Percentiles rank a stretch among this genome's conserved stretches.
phyloP scores from a whole-genome alignment of 805 yeast genomes.

The Huiozyma sinensis region DNA sequence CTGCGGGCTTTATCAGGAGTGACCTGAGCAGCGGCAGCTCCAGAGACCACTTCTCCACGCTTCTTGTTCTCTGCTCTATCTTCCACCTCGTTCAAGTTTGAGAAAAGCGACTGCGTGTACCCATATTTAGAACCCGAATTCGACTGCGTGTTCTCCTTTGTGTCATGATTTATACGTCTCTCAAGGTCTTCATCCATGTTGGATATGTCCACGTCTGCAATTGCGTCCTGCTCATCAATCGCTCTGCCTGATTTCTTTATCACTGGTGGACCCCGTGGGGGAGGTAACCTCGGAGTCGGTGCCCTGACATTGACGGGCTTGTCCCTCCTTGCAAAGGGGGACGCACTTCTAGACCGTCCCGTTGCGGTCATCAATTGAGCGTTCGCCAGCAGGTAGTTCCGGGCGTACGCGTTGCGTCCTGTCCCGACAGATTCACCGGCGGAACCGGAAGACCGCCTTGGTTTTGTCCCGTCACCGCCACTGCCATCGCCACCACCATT shows the following conservation, averaged over 20 bases:
- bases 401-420: neutral
- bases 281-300: constrained; percentile 12
- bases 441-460: neutral
- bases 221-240: constrained; percentile 10
- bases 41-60: neutral
- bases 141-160: constrained; percentile 21
- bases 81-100: constrained; percentile 27
- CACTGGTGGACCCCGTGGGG: constrained; percentile 17
- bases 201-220: constrained; percentile 18
- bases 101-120: constrained; percentile 24
- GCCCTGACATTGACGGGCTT: neutral
- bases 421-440: neutral
- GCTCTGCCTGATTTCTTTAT: constrained; percentile 7
- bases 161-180: constrained; percentile 11
- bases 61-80: constrained; percentile 15
- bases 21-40: neutral
- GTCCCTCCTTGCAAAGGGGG: constrained; percentile 4
- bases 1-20: constrained; percentile 5
- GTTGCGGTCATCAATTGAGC: neutral
- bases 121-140: constrained; percentile 25
- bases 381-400: neutral
- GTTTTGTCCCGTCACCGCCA: neutral
- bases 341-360: constrained; percentile 9
- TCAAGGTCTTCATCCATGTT: constrained; percentile 13
- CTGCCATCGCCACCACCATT: neutral